phyloP scores from a whole-genome alignment of 768 basidiomycete genomes.

The Tricholoma furcatifolium region DNA sequence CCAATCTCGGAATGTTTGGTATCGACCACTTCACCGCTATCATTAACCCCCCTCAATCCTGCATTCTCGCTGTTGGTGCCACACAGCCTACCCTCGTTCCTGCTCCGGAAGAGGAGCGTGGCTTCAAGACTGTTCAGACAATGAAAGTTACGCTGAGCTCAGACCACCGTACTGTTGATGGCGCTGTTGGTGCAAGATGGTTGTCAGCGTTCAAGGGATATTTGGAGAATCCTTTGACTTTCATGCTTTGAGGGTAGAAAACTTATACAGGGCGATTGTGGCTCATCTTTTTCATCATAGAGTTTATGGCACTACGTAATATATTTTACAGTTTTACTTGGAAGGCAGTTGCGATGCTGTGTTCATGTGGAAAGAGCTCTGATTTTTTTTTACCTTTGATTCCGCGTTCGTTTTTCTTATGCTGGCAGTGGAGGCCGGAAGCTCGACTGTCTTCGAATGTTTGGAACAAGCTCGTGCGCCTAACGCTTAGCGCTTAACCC shows the following conservation, averaged over 20 bases:
- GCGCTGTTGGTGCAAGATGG: conserved; percentile 94
- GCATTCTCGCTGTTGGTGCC: conserved; percentile 93
- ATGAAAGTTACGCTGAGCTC: conserved; percentile 97
- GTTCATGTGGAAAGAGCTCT: too few relatives aligned
- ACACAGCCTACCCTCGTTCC: conserved; percentile 85
- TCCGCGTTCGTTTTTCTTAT: too few relatives aligned
- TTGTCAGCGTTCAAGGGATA: conserved; percentile 92
- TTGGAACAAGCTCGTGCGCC: too few relatives aligned
- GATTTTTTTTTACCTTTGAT: too few relatives aligned
- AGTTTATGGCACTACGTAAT: conserved; percentile 13
- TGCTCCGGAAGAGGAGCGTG: conserved; percentile 86
- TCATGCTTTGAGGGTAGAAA: conserved; percentile 74
- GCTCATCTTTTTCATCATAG: conserved; percentile 7
- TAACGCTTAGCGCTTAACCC: too few relatives aligned
- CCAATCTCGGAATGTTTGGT: conserved; percentile 98
- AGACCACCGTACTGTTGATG: conserved; percentile 96
- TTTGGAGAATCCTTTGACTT: conserved; percentile 94
- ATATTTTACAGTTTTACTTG: conserved; percentile 3
- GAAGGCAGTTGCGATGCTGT: background rate
- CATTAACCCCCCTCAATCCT: conserved; percentile 98
- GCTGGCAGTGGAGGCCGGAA: too few relatives aligned
- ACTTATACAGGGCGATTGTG: conserved; percentile 1
- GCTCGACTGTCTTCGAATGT: too few relatives aligned
- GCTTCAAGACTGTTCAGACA: conserved; percentile 87
- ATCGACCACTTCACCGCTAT: conserved; percentile 97